These are phyloP conservation scores for Rhodamnia rubescens DNA, from an alignment of 345 rosid genomes.

Conservation along the genomic window DNA sequence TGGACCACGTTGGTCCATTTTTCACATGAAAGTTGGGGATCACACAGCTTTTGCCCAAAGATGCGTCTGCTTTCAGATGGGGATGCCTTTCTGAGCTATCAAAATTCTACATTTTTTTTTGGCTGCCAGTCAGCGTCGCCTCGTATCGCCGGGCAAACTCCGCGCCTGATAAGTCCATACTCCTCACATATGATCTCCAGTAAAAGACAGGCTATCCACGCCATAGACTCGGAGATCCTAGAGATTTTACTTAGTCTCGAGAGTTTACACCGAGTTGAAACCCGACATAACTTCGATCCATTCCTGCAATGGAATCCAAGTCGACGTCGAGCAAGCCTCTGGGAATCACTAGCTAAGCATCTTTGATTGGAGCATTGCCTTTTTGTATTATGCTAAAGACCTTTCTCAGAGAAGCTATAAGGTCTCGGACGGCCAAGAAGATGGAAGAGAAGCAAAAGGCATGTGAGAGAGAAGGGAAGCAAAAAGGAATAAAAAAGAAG, in stretches of 20 bases:
- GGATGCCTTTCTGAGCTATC: neutral
- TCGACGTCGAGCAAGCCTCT: neutral
- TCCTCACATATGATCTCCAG: neutral
- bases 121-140: neutral
- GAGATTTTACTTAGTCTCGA: neutral
- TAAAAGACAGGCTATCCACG: neutral
- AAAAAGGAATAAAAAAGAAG: neutral
- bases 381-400: neutral
- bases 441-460: neutral
- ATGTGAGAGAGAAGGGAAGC: neutral
- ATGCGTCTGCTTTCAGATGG: neutral
- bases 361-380: neutral
- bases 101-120: neutral
- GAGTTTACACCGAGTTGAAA: neutral
- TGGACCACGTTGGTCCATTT: neutral
- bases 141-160: neutral
- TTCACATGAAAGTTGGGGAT: neutral
- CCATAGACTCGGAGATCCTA: neutral
- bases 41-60: neutral
- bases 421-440: neutral
- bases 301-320: neutral
- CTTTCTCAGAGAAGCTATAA: neutral
- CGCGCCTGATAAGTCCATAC: neutral
- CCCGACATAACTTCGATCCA: neutral
- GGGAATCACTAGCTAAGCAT: neutral